Percentiles rank a stretch among this genome's conserved stretches.
These are phyloP conservation scores for Trapa incisa DNA, from an alignment of 345 rosid genomes.

Conservation along the genomic window DNA sequence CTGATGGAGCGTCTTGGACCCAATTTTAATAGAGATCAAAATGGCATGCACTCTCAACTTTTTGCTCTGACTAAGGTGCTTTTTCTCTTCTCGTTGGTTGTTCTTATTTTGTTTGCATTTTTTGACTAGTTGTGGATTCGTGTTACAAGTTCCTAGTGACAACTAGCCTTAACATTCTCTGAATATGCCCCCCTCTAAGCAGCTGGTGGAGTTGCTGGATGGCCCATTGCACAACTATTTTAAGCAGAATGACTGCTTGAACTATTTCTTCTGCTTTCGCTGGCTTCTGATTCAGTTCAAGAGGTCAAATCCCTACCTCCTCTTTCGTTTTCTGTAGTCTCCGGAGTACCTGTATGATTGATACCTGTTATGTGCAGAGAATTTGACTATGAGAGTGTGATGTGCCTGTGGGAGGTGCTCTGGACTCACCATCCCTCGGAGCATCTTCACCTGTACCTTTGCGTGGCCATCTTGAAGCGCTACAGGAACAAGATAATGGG, in stretches of 20 bases:
- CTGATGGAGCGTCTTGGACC: slow-evolving; percentile 98
- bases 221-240: slow-evolving; percentile 78
- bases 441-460: slow-evolving; percentile 76
- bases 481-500: slow-evolving; percentile 75
- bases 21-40: slow-evolving; percentile 94
- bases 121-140: not conserved
- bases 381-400: slow-evolving; percentile 63
- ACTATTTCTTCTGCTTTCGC: slow-evolving; percentile 98
- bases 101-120: not conserved
- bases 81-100: not conserved
- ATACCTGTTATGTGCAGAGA: slow-evolving; percentile 36
- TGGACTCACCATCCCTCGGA: slow-evolving; percentile 86
- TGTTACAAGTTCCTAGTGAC: not conserved
- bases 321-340: not conserved
- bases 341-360: not conserved
- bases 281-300: slow-evolving; percentile 93
- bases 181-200: slow-evolving; percentile 15
- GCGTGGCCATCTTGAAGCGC: slow-evolving; percentile 87
- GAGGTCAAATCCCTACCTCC: slow-evolving; percentile 38
- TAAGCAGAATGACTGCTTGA: slow-evolving; percentile 91
- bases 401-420: slow-evolving; percentile 85
- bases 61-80: slow-evolving; percentile 98
- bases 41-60: slow-evolving; percentile 96
- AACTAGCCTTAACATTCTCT: not conserved
- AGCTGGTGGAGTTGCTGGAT: slow-evolving; percentile 93